phyloP scores from a whole-genome alignment of 1,284 basidiomycete species.

The Xerocomus tenax region DNA sequence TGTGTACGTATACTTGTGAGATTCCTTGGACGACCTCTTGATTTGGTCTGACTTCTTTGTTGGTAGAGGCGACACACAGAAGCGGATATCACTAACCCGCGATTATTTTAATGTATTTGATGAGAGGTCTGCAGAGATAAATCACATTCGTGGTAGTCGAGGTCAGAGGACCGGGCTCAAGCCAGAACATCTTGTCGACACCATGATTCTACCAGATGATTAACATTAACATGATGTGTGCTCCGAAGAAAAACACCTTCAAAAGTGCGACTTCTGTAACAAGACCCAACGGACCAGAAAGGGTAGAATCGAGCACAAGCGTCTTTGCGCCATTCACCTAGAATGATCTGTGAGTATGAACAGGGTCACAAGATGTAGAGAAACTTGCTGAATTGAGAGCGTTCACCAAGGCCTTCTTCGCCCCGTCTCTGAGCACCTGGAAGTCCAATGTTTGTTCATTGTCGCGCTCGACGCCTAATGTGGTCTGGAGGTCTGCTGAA shows the following conservation, averaged over 20 bases:
- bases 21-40: constrained; percentile 60
- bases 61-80: constrained; percentile 8
- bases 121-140: constrained; percentile 85
- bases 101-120: constrained; percentile 81
- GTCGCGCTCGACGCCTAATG: constrained; percentile 23
- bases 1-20: constrained; percentile 77
- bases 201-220: constrained; percentile 75
- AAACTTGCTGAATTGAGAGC: constrained; percentile 69
- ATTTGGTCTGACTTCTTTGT: constrained; percentile 65
- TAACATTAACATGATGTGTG: neutral
- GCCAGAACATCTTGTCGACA: constrained; percentile 99
- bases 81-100: constrained; percentile 53
- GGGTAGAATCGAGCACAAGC: constrained; percentile 78
- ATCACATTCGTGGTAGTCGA: constrained; percentile 85
- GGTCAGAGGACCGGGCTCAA: constrained; percentile 79
- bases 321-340: constrained; percentile 93
- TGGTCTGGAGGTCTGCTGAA: constrained; percentile 24
- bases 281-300: constrained; percentile 88
- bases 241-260: constrained; percentile 51
- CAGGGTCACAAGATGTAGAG: neutral
- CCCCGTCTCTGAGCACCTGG: constrained; percentile 65
- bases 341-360: constrained; percentile 8
- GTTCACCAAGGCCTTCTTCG: constrained; percentile 68
- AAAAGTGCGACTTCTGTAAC: constrained; percentile 87
- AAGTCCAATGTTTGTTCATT: constrained; percentile 53